phyloP scores from a whole-genome alignment of 768 basidiomycete genomes.

The Xerocomellus chrysenteron region DNA sequence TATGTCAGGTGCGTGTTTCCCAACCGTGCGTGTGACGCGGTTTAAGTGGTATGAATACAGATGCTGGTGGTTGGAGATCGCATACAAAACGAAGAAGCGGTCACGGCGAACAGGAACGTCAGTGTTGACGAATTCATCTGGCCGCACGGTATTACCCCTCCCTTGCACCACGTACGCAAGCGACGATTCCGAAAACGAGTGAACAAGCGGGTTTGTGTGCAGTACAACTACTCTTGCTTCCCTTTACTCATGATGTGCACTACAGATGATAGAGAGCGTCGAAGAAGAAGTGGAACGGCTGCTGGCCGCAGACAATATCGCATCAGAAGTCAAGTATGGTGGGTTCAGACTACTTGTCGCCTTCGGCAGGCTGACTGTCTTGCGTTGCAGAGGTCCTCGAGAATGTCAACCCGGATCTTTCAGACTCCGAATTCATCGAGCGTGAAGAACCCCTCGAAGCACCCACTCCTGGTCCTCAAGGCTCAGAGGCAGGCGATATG shows the following conservation, averaged over 20 bases:
- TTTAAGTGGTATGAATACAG: conserved; percentile 39
- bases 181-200: conserved; percentile 89
- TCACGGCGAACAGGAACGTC: conserved; percentile 64
- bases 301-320: conserved; percentile 74
- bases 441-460: conserved; percentile 59
- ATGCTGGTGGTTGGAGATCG: conserved; percentile 90
- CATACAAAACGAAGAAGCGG: conserved; percentile 65
- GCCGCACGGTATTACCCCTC: conserved; percentile 95
- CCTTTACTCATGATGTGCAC: conserved; percentile 7
- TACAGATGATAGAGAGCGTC: conserved; percentile 88
- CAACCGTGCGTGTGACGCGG: conserved; percentile 13
- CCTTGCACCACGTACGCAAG: conserved; percentile 86
- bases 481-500: conserved; percentile 64
- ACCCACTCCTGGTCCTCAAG: conserved; percentile 65
- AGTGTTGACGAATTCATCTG: conserved; percentile 96
- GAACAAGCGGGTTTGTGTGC: conserved; percentile 64
- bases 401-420: conserved; percentile 87
- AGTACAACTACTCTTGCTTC: neutral
- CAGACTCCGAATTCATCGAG: conserved; percentile 85
- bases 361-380: neutral
- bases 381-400: conserved; percentile 68
- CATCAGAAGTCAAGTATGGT: conserved; percentile 79
- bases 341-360: conserved; percentile 13
- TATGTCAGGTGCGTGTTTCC: conserved; percentile 73
- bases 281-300: conserved; percentile 91